Evolutionary conservation across 164 flowering plant species (phyloP), one percentile per base, ranked within the genome.

Genomic region (Houttuynia cordata): DNA sequence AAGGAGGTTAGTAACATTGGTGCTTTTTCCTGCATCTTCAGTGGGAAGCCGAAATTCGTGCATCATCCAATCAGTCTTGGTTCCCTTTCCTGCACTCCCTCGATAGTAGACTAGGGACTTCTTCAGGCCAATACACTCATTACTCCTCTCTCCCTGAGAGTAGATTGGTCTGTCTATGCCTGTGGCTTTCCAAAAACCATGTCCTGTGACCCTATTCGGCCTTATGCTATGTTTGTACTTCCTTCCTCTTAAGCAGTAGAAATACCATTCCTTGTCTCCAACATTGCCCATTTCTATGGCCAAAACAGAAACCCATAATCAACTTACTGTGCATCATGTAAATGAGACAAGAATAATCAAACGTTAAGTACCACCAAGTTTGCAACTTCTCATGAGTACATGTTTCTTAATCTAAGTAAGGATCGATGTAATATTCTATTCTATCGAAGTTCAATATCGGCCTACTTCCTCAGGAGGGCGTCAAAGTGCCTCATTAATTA

Each of bases 11-110:
- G 17, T 30, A 2, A 30, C 17, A 17, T 13, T 14, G 37, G 49
- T 47, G 56, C n/a, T 71, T 24, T 39, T 52, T 19, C 47, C 54
- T 10, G 50, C 58, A 1, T 45, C n/a, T 17, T 55, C 24, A 23
- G 63, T 22, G 0, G 97, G 97, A 25, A 86, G 97, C 62, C 97
- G 89, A 73, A 88, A 88, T 73, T 91, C 97, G 61, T 91, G 96
- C 97, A 91, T 88, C 97, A 91, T 91, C 97, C 97, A 91, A 58
- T 91, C 96, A 19, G 97, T 91, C 77, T 91, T 91, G 60, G 88
- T 79, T 63, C 97, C 97, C 77, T 91, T 91, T 18, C 97, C 96
- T 1, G 97, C 96, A 34, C 83, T 81, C 39, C 97, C 97, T 30
- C 88, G 75, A 62, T 91, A 91, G 71, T 86, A 91, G 0, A 91